These are phyloP conservation scores for Sporothrix variecibatus DNA, from an alignment of 2,329 filamentous ascomycete species.

Conservation along the genomic window DNA sequence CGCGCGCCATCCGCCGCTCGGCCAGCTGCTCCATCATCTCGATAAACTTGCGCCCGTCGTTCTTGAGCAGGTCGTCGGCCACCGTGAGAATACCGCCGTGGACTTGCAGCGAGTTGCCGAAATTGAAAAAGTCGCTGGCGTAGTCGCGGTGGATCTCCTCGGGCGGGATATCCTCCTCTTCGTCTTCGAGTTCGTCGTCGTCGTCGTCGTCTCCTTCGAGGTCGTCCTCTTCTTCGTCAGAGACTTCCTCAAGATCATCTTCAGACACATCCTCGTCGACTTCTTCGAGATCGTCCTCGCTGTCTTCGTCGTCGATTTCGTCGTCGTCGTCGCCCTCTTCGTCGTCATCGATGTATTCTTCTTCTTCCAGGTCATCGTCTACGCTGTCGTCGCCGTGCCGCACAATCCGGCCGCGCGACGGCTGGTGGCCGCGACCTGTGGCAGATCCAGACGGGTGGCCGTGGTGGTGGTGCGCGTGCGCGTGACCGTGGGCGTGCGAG, in stretches of 20 bases:
- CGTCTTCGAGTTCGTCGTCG: constrained; percentile 66
- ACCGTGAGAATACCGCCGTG: constrained; percentile 98
- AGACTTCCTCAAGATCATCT: constrained; percentile 45
- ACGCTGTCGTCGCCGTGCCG: constrained; percentile 62
- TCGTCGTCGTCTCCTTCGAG: constrained; percentile 53
- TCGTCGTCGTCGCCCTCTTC: background rate
- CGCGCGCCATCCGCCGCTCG: constrained; percentile 93
- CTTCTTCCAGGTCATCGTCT: constrained; percentile 52
- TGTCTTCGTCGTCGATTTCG: too few species aligned
- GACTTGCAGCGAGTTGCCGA: constrained; percentile 95
- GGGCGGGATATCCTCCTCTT: constrained; percentile 65
- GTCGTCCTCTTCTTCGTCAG: constrained; percentile 56
- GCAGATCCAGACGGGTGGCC: background rate
- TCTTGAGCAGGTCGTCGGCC: constrained; percentile 96
- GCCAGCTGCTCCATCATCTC: constrained; percentile 99
- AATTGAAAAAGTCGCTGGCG: constrained; percentile 89
- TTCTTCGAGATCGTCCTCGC: constrained; percentile 44
- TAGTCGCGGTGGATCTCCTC: constrained; percentile 61
- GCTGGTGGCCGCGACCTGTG: constrained; percentile 55
- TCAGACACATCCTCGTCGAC: constrained; percentile 60
- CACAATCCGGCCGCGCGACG: constrained; percentile 73
- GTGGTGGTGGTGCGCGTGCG: constrained; percentile 47
- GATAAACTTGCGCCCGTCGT: constrained; percentile 99
- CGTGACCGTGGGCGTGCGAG: background rate
- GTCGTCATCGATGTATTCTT: constrained; percentile 30